Evolutionary conservation across 2,329 filamentous ascomycete species (phyloP).

Genomic region (Penicillium sp.): DNA sequence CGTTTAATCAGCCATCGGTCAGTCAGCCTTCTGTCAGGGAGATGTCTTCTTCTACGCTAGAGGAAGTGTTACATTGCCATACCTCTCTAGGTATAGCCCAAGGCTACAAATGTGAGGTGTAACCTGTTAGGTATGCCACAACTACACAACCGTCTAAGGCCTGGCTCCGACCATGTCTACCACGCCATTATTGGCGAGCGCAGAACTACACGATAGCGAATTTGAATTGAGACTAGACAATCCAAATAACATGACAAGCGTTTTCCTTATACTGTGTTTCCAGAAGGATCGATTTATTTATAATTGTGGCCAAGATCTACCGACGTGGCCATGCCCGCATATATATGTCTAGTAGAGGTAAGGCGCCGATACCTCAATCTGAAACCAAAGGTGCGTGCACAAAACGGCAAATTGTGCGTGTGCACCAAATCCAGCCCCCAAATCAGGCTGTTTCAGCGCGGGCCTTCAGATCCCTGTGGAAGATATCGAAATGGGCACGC

Average conservation of each 20-base stretch:
- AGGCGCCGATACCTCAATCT: neutral
- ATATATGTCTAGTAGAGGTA: neutral
- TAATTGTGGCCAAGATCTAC: neutral
- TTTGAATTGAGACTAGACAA: neutral
- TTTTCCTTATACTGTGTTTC: neutral
- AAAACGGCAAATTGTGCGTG: neutral
- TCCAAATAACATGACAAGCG: neutral
- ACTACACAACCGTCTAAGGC: neutral
- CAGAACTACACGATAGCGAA: neutral
- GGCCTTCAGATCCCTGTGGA: conserved; percentile 24
- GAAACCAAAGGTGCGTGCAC: neutral
- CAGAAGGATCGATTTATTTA: too few relatives aligned
- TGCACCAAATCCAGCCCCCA: neutral
- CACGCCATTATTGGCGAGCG: neutral
- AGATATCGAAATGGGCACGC: conserved; percentile 19
- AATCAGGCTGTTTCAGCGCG: conserved; percentile 15
- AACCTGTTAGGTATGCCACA: neutral
- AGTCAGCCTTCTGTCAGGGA: too few relatives aligned
- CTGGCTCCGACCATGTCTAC: neutral
- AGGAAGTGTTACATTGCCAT: too few relatives aligned
- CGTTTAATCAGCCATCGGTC: too few relatives aligned
- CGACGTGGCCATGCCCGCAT: neutral
- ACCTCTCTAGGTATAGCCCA: neutral
- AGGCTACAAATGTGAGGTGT: too few relatives aligned
- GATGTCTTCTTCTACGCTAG: neutral